These are phyloP conservation scores for Sophora flavescens DNA, from an alignment of 306 rosid genomes.

Conservation along the genomic window DNA sequence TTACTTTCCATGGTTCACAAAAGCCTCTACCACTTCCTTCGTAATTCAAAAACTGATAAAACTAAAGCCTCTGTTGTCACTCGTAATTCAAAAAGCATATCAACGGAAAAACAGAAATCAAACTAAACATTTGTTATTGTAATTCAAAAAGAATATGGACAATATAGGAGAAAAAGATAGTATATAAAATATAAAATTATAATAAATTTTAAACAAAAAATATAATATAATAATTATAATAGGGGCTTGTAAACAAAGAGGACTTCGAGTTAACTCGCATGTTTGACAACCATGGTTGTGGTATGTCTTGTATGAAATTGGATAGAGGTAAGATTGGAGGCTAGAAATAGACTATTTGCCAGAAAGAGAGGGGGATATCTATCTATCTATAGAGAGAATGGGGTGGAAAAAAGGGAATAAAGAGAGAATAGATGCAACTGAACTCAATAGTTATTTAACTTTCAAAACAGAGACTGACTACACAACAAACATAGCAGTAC, in stretches of 20 bases:
- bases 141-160: no score
- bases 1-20: no score
- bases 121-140: no score
- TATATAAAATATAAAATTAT: no score
- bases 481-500: neutral
- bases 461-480: neutral
- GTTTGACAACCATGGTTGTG: neutral
- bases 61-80: no score
- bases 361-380: neutral
- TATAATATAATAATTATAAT: no score
- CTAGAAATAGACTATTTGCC: neutral
- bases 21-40: no score
- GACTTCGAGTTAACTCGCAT: neutral
- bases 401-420: neutral
- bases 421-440: neutral
- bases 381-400: neutral
- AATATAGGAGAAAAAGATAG: no score
- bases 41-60: no score
- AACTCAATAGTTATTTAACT: neutral
- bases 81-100: no score
- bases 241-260: neutral
- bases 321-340: neutral
- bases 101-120: no score
- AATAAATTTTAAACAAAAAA: no score
- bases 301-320: neutral